phyloP scores from a whole-genome alignment of 1,139 yeast species.

The Meyerozyma guilliermondii region DNA sequence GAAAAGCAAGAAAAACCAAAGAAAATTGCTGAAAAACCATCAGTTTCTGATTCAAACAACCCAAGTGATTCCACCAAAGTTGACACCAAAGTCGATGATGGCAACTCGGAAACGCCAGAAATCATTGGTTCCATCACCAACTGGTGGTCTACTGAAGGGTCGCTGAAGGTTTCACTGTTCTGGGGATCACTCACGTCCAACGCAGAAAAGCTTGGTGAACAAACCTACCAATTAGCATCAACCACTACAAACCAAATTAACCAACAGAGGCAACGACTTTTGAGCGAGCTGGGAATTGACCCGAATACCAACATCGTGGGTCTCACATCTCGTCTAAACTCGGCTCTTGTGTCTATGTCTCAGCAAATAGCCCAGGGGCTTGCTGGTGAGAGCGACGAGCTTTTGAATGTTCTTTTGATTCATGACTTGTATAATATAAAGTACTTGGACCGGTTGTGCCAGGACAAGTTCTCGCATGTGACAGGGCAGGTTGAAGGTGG shows the following conservation, averaged over 20 bases:
- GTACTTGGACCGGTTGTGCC: slow-evolving; percentile 59
- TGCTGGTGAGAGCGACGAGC: slow-evolving; percentile 61
- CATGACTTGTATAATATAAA: slow-evolving; percentile 77
- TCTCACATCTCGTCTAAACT: slow-evolving; percentile 30
- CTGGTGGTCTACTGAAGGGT: slow-evolving; percentile 82
- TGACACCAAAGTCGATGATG: slow-evolving; percentile 3
- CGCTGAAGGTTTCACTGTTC: slow-evolving; percentile 63
- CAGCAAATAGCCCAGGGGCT: slow-evolving; percentile 54
- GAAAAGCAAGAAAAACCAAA: slow-evolving; percentile 11
- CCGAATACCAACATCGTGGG: slow-evolving; percentile 23
- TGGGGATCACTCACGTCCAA: slow-evolving; percentile 56
- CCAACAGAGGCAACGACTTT: slow-evolving; percentile 35
- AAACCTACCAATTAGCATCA: slow-evolving; percentile 40
- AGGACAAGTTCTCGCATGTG: slow-evolving; percentile 71
- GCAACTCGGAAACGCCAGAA: slow-evolving; percentile 16
- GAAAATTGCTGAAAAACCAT: slow-evolving; percentile 2
- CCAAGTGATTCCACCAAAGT: too few relatives aligned
- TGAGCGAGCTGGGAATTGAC: slow-evolving; percentile 14
- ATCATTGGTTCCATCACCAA: slow-evolving; percentile 59
- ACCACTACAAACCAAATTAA: slow-evolving; percentile 40
- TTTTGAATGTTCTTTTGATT: slow-evolving; percentile 46
- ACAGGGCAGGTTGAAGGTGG: slow-evolving; percentile 93
- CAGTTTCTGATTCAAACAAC: not conserved
- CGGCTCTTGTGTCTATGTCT: slow-evolving; percentile 32
- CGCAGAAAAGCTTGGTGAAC: slow-evolving; percentile 38